A percentile compares a stretch with the other conserved stretches of the same genome.
Conservation (phyloP, 257 asterid genomes). For the Nicotiana knightiana region DNA sequence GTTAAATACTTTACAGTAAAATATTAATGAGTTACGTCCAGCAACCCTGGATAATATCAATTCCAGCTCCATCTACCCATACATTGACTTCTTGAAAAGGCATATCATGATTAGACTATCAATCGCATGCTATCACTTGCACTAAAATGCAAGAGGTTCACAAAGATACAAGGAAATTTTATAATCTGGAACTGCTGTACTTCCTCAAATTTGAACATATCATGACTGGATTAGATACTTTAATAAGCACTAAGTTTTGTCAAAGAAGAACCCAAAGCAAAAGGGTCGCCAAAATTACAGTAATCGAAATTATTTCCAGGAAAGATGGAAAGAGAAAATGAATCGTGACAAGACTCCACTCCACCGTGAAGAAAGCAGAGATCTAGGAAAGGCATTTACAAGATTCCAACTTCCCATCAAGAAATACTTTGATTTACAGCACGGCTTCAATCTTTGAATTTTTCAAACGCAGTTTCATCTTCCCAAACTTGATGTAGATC, state of each 20-base stretch:
- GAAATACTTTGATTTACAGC: not conserved
- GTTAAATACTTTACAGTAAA: not conserved
- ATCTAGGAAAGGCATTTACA: not conserved
- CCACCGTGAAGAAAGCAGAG: not conserved
- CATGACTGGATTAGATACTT: not conserved
- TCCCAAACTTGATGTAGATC: not conserved
- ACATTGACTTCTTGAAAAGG: not conserved
- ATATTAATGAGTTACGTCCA: not conserved
- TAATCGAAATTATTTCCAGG: not conserved
- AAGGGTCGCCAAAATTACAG: not conserved
- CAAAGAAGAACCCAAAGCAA: not conserved
- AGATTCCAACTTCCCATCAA: not conserved
- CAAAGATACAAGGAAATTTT: not conserved
- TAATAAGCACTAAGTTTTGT: not conserved
- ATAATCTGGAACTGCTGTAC: not conserved
- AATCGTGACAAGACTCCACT: not conserved
- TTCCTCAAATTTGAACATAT: not conserved
- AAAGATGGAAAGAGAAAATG: not conserved
- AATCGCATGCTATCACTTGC: not conserved
- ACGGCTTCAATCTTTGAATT: not conserved
- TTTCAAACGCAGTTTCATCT: not conserved
- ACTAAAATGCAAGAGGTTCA: not conserved
- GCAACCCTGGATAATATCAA: not conserved
- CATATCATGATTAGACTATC: not conserved
- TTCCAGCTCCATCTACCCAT: not conserved